These are phyloP conservation scores for Vaucheria bursata DNA, from an alignment of 352 stramenopile genomes.

Conservation along the genomic window DNA sequence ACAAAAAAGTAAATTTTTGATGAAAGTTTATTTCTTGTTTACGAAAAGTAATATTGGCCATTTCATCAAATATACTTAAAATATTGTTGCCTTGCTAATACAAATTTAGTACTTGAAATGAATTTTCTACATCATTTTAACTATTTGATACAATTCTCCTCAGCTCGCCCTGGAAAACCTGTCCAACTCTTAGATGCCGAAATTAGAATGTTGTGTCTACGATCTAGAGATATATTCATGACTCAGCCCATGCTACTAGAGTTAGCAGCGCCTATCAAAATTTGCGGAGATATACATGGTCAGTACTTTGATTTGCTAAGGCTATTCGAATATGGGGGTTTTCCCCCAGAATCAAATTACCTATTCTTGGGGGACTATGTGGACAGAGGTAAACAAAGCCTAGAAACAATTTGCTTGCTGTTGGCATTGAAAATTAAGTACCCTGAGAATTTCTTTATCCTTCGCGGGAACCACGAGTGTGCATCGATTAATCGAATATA, in stretches of 20 bases:
- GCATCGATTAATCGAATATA: conserved; percentile 98
- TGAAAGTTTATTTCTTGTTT: no score
- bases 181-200: no score
- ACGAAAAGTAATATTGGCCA: no score
- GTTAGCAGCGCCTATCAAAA: conserved; percentile 96
- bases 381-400: conserved; percentile 81
- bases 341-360: conserved; percentile 88
- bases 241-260: conserved; percentile 95
- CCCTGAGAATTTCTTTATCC: conserved; percentile 93
- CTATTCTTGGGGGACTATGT: conserved; percentile 95
- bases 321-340: conserved; percentile 86
- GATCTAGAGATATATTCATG: conserved; percentile 97
- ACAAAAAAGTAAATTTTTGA: no score
- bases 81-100: no score
- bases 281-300: conserved; percentile 87
- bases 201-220: no score
- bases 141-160: no score
- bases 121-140: no score
- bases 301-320: conserved; percentile 97
- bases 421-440: conserved; percentile 98
- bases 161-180: no score
- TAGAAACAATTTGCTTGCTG: conserved; percentile 94
- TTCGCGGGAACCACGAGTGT: conserved; percentile 97
- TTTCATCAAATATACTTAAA: no score
- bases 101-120: no score